Percentiles rank a stretch among this genome's conserved stretches.
Conservation (phyloP, 2,329 filamentous ascomycete genomes). For the Furcasterigmium furcatum region DNA sequence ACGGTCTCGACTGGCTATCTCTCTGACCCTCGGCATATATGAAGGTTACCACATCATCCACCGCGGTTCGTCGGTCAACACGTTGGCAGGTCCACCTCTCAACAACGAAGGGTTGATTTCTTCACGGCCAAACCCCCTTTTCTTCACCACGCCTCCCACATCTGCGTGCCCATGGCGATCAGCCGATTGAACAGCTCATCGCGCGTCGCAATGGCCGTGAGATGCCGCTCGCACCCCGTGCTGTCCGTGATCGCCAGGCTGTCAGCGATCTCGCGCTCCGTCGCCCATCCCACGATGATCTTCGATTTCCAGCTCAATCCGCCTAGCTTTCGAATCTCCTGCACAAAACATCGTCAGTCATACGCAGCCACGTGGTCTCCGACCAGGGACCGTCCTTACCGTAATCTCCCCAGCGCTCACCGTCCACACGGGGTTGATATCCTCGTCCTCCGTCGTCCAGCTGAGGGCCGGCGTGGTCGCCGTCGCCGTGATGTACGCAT, state of each 20-base stretch:
- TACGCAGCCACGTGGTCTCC: neutral
- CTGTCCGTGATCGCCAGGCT: conserved; percentile 65
- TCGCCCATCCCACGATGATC: conserved; percentile 76
- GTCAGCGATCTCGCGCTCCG: conserved; percentile 71
- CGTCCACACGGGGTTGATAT: conserved; percentile 62
- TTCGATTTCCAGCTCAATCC: conserved; percentile 84
- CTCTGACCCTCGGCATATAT: too few relatives aligned
- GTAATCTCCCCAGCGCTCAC: conserved; percentile 67
- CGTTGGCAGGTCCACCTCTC: too few relatives aligned
- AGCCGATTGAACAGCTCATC: conserved; percentile 82
- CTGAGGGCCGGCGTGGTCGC: conserved; percentile 67
- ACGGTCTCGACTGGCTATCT: too few relatives aligned
- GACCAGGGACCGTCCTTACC: conserved; percentile 1
- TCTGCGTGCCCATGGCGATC: conserved; percentile 73
- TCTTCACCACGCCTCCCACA: conserved; percentile 72
- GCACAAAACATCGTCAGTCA: neutral
- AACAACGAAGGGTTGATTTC: too few relatives aligned
- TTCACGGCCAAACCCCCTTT: neutral
- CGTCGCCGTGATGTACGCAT: conserved; percentile 65
- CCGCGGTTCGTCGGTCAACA: too few relatives aligned
- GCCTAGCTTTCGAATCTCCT: conserved; percentile 73
- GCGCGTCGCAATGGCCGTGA: conserved; percentile 69
- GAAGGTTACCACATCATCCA: too few relatives aligned
- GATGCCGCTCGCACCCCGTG: conserved; percentile 49
- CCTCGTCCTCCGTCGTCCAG: conserved; percentile 54